Conservation (phyloP, 2,329 filamentous ascomycete species). For the Monosporascus ibericus region DNA sequence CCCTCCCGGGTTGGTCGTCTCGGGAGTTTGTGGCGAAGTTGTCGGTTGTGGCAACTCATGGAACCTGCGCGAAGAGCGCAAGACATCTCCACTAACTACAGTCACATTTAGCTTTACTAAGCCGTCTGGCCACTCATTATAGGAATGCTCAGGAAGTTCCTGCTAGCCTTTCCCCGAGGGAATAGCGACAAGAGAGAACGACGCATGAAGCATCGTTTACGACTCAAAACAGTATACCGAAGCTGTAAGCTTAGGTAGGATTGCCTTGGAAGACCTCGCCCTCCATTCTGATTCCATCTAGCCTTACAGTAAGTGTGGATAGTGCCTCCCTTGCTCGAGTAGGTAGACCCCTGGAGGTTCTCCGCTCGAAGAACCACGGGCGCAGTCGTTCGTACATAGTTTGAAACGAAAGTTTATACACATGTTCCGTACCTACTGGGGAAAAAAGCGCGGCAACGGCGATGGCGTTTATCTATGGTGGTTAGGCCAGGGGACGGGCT, state of each 20-base stretch:
- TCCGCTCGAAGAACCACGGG: neutral
- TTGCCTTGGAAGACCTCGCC: neutral
- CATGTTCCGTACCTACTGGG: neutral
- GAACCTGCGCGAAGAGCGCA: too few relatives aligned
- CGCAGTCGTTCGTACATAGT: neutral
- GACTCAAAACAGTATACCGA: neutral
- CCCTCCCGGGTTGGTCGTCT: too few relatives aligned
- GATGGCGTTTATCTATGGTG: neutral
- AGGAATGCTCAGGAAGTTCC: neutral
- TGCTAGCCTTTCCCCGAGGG: neutral
- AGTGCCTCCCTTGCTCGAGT: neutral
- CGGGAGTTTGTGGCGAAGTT: too few relatives aligned
- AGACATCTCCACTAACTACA: neutral
- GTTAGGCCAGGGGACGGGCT: neutral
- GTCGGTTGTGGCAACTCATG: too few relatives aligned
- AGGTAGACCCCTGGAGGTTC: neutral
- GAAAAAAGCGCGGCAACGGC: neutral
- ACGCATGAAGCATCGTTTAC: neutral
- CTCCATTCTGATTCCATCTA: neutral
- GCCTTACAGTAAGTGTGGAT: neutral
- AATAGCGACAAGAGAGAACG: too few relatives aligned
- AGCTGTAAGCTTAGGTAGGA: neutral
- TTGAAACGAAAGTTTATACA: neutral
- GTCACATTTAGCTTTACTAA: neutral
- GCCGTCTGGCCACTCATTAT: neutral